Base-by-base conservation (phyloP, 148 eudicot genomes). In the Rhododendron vialii region DNA sequence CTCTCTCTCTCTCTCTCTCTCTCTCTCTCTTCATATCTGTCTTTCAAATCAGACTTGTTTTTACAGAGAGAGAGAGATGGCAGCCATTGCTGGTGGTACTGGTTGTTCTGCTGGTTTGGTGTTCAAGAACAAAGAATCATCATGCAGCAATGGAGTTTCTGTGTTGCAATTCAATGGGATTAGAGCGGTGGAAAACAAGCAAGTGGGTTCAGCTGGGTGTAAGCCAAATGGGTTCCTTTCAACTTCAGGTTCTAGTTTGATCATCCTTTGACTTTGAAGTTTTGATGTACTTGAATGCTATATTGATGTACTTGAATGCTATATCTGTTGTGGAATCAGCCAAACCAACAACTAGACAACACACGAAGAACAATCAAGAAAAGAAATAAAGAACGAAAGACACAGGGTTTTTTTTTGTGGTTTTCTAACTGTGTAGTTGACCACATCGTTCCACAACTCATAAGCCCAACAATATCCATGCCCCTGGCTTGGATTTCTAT, bases 121-220 rank as follows among this genome's bases (percentile, higher is more conserved):
- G 55, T 83, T 88, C 20, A 89, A 73, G 82, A 59, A 59, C 30
- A 88, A 33, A 59, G 78, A 90, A 1, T 88, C 84, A 57, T 85
- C 83, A 71, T 57, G 76, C 43, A 78, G 15, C 79, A 86, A 86
- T 86, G 91, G 88, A 61, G 87, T 63, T 88, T 84, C 91, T 24
- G 24, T 86, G 84, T 24, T 86, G 63, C 90, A 89, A 8, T 86
- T 59, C 59, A 85, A 86, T 89, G 90, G 90, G 36, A 85, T 91
- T 15, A 88, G 78, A 87, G 63, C 86, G 45, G 69, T 82, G 82
- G 84, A 80, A 57, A 67, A 13, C 71, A 82, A 87, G 81, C 89
- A 87, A 81, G 74, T 87, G 30, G 78, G 65, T 78, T 47, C 87
- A 7, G 18, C 75, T 84, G 47, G 85, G 83, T 75, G 3, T 50